Evolutionary conservation across 148 eudicot genomes (phyloP), one percentile per base, ranked within the genome.

Genomic region (Rhododendron mucronatum): DNA sequence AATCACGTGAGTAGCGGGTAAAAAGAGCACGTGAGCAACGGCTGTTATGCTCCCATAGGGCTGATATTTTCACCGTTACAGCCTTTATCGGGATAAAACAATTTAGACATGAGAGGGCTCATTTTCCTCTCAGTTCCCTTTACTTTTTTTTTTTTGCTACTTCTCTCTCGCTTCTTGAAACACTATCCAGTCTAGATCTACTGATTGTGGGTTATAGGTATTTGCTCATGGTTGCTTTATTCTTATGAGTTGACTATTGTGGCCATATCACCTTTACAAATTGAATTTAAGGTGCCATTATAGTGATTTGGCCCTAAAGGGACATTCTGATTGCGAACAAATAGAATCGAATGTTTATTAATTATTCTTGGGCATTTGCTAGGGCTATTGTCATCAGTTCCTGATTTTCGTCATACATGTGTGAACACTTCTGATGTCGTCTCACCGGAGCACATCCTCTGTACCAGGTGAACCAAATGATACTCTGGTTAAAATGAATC

Each of bases 281-380:
- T 45, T 63, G 28, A 35, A 45, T 79, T 79, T 48, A n/a, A 15
- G 59, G 21, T 79, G 82, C 82, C 82, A 79, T 79, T 20, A 78
- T 78, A 20, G 9, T 76, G 80, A 35, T 41, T 77, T 15, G 47
- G n/a, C 45, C 28, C 26, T 11, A 44, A 39, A 41, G 7, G 47
- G 26, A 45, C 55, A 44, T 78, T 78, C 30, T 20, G 50, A 45
- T 23, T 47, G 33, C 18, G 33, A 45, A 39, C 13, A 12, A 23
- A 39, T 2, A 23, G 81, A 41, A 39, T 41, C 7, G 13, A 78
- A 20, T 7, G 11, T 78, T 55, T 45, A 10, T 78, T 78, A n/a
- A 21, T 48, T 13, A 80, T 14, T 26, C 28, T 50, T 80, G n/a
- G 59, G 16, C 15, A 16, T 80, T 80, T 80, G 39, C 37, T 11